Evolutionary conservation across 2,329 filamentous ascomycete species (phyloP).

Genomic region (Sporothrix luriei): DNA sequence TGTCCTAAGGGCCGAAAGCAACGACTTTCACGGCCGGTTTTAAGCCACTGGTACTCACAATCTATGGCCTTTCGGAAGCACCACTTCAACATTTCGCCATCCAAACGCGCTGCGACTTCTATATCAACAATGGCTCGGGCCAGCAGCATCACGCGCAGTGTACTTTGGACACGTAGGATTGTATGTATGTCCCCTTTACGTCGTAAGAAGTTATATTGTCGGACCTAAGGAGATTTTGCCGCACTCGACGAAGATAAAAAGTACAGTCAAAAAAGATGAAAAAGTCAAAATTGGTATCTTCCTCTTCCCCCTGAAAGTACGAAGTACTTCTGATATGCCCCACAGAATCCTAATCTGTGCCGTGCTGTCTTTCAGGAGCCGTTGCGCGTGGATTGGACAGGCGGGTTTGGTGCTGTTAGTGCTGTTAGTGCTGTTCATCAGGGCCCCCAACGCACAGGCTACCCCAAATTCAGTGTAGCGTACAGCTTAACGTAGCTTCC

Average conservation of each 20-base stretch:
- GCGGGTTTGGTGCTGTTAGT: slow-evolving; percentile 9
- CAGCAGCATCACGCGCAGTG: too few relatives aligned
- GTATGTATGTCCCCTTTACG: too few relatives aligned
- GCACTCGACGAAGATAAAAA: background rate
- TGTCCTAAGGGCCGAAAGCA: background rate
- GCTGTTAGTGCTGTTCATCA: slow-evolving; percentile 10
- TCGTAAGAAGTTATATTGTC: too few relatives aligned
- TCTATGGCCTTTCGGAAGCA: too few relatives aligned
- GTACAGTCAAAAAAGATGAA: background rate
- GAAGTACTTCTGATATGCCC: slow-evolving; percentile 16
- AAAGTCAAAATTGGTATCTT: background rate
- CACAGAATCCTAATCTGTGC: slow-evolving; percentile 4
- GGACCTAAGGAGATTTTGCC: background rate
- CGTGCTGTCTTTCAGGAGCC: slow-evolving; percentile 7
- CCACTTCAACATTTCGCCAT: too few relatives aligned
- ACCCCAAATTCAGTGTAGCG: slow-evolving; percentile 24
- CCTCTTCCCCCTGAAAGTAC: background rate
- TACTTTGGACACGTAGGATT: too few relatives aligned
- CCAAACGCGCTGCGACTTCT: too few relatives aligned
- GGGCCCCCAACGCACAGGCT: slow-evolving; percentile 6
- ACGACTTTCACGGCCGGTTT: too few relatives aligned
- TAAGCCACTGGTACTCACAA: too few relatives aligned
- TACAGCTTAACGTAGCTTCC: slow-evolving; percentile 19
- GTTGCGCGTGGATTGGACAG: background rate
- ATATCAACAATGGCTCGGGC: too few relatives aligned